Percentiles rank a stretch among this genome's conserved stretches.
These are phyloP conservation scores for Nectriaceae sp. DNA, from an alignment of 2,329 filamentous ascomycete genomes.

Conservation along the genomic window DNA sequence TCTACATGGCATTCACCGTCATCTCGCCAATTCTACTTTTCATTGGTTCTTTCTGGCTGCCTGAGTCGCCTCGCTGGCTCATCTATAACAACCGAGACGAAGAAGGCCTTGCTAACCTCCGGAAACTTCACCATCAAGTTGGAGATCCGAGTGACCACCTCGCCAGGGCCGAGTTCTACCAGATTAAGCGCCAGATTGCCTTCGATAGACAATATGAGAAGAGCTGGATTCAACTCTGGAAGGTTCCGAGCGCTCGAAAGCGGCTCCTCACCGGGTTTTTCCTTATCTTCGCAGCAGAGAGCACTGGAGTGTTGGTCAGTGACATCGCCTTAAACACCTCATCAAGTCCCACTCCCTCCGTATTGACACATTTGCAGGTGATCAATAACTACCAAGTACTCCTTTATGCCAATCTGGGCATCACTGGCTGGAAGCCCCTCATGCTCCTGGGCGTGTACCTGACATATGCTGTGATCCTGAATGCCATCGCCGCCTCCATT, in stretches of 20 bases:
- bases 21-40: not conserved
- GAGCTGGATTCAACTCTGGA: not conserved
- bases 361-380: not conserved
- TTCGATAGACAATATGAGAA: not conserved
- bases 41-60: not conserved
- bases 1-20: not conserved
- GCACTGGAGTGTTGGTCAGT: not conserved
- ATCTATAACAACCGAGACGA: not conserved
- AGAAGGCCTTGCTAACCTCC: not conserved
- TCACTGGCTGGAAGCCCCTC: no score
- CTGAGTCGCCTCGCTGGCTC: constrained; percentile 1
- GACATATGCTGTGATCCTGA: not conserved
- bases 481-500: not conserved
- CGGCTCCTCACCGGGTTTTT: not conserved
- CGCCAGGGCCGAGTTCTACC: not conserved
- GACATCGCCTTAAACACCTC: not conserved
- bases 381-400: constrained; percentile 1
- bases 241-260: not conserved
- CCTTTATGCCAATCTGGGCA: not conserved
- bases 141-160: not conserved
- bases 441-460: not conserved
- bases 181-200: no score
- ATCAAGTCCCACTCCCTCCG: not conserved
- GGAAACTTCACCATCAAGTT: not conserved
- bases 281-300: not conserved